phyloP scores from a whole-genome alignment of 768 basidiomycete genomes.

The Boletus bicolor region DNA sequence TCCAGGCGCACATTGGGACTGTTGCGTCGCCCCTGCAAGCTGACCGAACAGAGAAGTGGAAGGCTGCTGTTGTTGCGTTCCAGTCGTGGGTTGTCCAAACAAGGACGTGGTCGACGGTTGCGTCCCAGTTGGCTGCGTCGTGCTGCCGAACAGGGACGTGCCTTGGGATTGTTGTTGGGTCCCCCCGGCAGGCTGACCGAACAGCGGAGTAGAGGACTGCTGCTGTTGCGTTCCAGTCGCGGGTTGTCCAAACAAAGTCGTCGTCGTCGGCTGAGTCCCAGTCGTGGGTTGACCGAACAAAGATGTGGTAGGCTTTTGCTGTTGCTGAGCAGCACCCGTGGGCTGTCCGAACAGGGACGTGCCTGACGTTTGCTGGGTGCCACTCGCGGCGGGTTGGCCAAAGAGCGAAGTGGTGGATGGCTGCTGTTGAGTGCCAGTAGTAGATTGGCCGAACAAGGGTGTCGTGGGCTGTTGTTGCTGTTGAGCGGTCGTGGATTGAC shows the following conservation, averaged over 20 bases:
- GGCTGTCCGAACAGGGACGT: slow-evolving; percentile 40
- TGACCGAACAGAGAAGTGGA: slow-evolving; percentile 38
- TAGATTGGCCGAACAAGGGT: slow-evolving; percentile 29
- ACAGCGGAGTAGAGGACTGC: slow-evolving; percentile 31
- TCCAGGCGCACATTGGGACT: slow-evolving; percentile 30
- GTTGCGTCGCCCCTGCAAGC: slow-evolving; percentile 22
- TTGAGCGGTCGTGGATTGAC: slow-evolving; percentile 9
- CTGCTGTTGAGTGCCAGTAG: slow-evolving; percentile 33
- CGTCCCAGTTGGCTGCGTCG: slow-evolving; percentile 8
- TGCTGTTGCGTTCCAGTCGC: slow-evolving; percentile 34
- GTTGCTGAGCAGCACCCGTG: slow-evolving; percentile 22
- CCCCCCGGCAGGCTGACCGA: slow-evolving; percentile 35
- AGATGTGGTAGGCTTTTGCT: slow-evolving; percentile 24
- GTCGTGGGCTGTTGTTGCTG: slow-evolving; percentile 19
- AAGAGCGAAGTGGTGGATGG: slow-evolving; percentile 29
- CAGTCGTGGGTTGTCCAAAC: slow-evolving; percentile 30
- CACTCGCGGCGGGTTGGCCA: slow-evolving; percentile 24
- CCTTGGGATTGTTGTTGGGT: slow-evolving; percentile 23
- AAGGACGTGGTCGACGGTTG: slow-evolving; percentile 16
- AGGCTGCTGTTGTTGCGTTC: slow-evolving; percentile 36
- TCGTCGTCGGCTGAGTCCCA: slow-evolving; percentile 16
- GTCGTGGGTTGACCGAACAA: slow-evolving; percentile 30
- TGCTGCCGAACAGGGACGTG: slow-evolving; percentile 30
- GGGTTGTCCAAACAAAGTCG: slow-evolving; percentile 30
- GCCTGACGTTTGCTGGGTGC: slow-evolving; percentile 28